Evolutionary conservation across 495 filamentous ascomycete species (phyloP).

Genomic region (Cercophora newfieldiana): DNA sequence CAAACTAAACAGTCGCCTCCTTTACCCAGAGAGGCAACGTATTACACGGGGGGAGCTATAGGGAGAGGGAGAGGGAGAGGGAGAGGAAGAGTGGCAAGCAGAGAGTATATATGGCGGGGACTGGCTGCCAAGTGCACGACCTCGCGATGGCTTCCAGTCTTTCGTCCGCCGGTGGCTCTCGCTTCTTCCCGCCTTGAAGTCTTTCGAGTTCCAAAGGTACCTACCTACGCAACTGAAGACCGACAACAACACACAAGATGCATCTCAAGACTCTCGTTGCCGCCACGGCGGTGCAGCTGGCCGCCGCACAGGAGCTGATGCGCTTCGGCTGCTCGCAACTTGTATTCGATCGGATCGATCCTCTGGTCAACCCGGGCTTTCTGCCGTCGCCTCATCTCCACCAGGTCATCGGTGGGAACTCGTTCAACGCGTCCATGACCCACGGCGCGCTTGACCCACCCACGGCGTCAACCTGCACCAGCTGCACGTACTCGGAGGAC

Average conservation of each 20-base stretch:
- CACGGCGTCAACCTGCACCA: slow-evolving; percentile 31
- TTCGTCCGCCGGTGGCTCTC: slow-evolving; percentile 9
- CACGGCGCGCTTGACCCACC: slow-evolving; percentile 37
- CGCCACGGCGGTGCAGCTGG: slow-evolving; percentile 22
- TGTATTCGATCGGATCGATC: slow-evolving; percentile 47
- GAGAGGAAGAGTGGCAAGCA: neutral
- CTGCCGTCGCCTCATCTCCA: slow-evolving; percentile 48
- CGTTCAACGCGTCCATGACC: slow-evolving; percentile 48
- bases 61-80: neutral
- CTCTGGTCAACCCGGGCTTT: slow-evolving; percentile 42
- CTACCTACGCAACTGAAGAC: no score
- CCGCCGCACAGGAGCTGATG: slow-evolving; percentile 41
- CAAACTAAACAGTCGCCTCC: neutral
- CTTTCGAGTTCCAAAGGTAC: no score
- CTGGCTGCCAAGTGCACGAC: slow-evolving; percentile 9
- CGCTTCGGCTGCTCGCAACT: slow-evolving; percentile 51
- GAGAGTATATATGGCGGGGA: slow-evolving; percentile 13
- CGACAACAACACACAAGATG: slow-evolving; percentile 14
- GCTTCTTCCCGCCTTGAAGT: slow-evolving; percentile 16
- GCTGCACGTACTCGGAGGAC: slow-evolving; percentile 31
- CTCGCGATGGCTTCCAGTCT: neutral
- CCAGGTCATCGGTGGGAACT: slow-evolving; percentile 52
- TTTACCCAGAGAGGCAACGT: neutral
- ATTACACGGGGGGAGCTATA: neutral
- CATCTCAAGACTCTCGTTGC: slow-evolving; percentile 20